These are phyloP conservation scores for Rhododendron henanense DNA, from an alignment of 148 eudicot genomes.

Conservation along the genomic window DNA sequence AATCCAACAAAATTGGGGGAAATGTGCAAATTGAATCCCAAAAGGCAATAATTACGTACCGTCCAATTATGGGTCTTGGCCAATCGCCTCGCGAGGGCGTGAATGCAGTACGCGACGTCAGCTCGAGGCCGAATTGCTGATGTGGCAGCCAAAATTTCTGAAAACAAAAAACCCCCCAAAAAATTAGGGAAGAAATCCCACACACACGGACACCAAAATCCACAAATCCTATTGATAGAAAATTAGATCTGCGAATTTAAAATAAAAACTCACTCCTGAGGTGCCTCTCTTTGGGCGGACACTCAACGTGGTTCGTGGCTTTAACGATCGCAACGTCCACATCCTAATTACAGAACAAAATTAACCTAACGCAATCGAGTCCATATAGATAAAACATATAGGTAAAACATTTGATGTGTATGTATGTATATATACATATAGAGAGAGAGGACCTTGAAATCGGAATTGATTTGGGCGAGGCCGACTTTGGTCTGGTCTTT, in stretches of 20 bases:
- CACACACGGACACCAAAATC: conserved; percentile 1
- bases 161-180: conserved; percentile 9
- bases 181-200: conserved; percentile 3
- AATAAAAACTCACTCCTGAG: conserved; percentile 63
- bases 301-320: conserved; percentile 94
- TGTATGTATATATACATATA: no score
- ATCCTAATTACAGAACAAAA: conserved; percentile 47
- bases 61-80: conserved; percentile 96
- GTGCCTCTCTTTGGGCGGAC: conserved; percentile 94
- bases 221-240: neutral
- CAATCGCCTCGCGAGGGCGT: conserved; percentile 83
- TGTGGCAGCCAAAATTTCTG: conserved; percentile 80
- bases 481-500: conserved; percentile 96
- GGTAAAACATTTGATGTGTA: neutral
- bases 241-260: neutral
- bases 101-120: conserved; percentile 92
- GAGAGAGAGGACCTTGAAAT: conserved; percentile 57
- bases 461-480: conserved; percentile 91
- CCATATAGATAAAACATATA: neutral
- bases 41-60: conserved; percentile 33
- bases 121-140: conserved; percentile 83
- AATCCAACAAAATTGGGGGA: neutral
- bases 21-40: neutral
- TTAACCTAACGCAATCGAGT: neutral
- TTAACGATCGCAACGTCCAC: conserved; percentile 94